Conservation (phyloP, 805 yeast species). For the Blastobotrys chiropterorum region DNA sequence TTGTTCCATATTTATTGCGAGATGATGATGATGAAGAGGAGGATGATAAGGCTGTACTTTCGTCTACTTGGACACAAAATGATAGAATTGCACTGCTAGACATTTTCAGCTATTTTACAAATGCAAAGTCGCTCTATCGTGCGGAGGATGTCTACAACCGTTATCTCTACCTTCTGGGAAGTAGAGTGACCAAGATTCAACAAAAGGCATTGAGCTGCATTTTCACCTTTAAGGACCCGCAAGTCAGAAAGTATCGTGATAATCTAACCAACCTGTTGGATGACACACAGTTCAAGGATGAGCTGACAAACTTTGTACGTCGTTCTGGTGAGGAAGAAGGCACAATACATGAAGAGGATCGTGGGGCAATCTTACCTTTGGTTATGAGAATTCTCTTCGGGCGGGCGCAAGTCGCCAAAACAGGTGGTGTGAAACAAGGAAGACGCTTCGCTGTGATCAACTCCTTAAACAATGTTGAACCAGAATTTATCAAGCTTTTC, state of each 20-base stretch:
- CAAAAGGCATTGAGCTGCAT: conserved; percentile 65
- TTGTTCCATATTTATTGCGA: conserved; percentile 54
- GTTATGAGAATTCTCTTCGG: conserved; percentile 79
- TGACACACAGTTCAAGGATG: conserved; percentile 81
- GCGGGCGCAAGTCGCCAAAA: conserved; percentile 63
- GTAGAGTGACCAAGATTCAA: conserved; percentile 58
- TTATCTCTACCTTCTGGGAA: conserved; percentile 52
- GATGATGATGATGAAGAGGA: conserved; percentile 30
- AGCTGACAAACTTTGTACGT: conserved; percentile 57
- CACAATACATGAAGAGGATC: conserved; percentile 57
- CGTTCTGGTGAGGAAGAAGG: conserved; percentile 41
- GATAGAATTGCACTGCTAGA: conserved; percentile 43
- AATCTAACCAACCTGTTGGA: conserved; percentile 70
- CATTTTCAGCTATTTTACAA: conserved; percentile 58
- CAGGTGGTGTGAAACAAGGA: conserved; percentile 66
- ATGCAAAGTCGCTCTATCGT: conserved; percentile 48
- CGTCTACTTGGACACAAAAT: conserved; percentile 20
- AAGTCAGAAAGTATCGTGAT: conserved; percentile 62
- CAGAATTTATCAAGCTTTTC: conserved; percentile 49
- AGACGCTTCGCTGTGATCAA: conserved; percentile 44
- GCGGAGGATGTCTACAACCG: conserved; percentile 49
- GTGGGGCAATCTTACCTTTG: conserved; percentile 56
- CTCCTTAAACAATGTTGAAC: conserved; percentile 31
- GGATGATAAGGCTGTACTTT: conserved; percentile 15
- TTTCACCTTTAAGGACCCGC: conserved; percentile 54